A percentile compares a stretch with the other conserved stretches of the same genome.
These are phyloP conservation scores for Lolium rigidum DNA, from an alignment of 176 grass and related monocot genomes.

Conservation along the genomic window DNA sequence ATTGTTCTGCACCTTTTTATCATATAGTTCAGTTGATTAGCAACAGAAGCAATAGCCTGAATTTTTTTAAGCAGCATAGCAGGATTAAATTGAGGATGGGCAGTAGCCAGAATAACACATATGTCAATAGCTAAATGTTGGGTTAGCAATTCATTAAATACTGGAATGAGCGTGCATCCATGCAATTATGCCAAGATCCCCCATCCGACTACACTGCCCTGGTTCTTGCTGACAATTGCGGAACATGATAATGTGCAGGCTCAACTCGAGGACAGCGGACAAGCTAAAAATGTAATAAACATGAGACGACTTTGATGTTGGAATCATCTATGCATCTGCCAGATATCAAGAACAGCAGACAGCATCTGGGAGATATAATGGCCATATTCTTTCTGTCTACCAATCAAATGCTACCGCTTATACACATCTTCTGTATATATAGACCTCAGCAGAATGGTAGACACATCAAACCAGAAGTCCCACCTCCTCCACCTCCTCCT, in stretches of 20 bases:
- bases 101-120: slow-evolving; percentile 1
- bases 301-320: background rate
- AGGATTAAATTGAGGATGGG: background rate
- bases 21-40: background rate
- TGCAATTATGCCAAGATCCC: background rate
- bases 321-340: background rate
- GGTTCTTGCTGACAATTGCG: slow-evolving; percentile 10
- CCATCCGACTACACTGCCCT: background rate
- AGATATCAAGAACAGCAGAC: slow-evolving; percentile 27
- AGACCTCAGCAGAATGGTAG: background rate
- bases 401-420: background rate
- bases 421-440: slow-evolving; percentile 15
- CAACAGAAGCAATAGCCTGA: too few species aligned
- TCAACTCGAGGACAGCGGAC: background rate
- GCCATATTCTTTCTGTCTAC: slow-evolving; percentile 1
- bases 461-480: slow-evolving; percentile 10
- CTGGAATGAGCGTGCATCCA: background rate
- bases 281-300: background rate
- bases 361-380: slow-evolving; percentile 22
- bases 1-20: background rate
- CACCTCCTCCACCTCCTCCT: background rate
- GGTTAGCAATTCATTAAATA: background rate
- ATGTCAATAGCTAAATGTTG: background rate
- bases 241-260: background rate
- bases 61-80: too few species aligned